phyloP scores from a whole-genome alignment of 1,284 basidiomycete genomes.

The Trametes pubescens region DNA sequence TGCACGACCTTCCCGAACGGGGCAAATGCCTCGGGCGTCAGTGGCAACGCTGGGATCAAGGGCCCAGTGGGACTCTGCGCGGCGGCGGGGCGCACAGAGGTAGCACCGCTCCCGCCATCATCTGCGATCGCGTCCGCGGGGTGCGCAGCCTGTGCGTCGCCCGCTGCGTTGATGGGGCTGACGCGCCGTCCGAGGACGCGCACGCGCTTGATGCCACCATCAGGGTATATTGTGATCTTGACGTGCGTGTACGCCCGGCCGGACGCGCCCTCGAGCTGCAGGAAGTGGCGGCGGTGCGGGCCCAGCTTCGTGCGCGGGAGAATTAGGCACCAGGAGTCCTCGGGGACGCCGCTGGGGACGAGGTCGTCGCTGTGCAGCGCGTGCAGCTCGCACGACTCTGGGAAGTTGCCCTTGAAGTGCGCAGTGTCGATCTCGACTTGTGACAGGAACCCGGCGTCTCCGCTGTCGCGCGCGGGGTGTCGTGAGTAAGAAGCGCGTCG shows the following conservation, averaged over 20 bases:
- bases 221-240: slow-evolving; percentile 90
- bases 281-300: slow-evolving; percentile 90
- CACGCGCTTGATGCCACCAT: slow-evolving; percentile 95
- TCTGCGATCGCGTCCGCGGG: slow-evolving; percentile 12
- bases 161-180: slow-evolving; percentile 17
- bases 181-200: slow-evolving; percentile 76
- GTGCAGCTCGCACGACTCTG: slow-evolving; percentile 87
- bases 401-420: slow-evolving; percentile 97
- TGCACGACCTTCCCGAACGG: slow-evolving; percentile 90
- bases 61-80: slow-evolving; percentile 31
- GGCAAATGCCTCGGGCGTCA: slow-evolving; percentile 85
- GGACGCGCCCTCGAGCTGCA: slow-evolving; percentile 76
- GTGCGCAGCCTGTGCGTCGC: slow-evolving; percentile 20
- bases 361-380: slow-evolving; percentile 60
- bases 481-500: slow-evolving; percentile 44
- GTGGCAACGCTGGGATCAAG: slow-evolving; percentile 71
- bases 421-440: slow-evolving; percentile 92
- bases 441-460: slow-evolving; percentile 66
- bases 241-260: slow-evolving; percentile 82
- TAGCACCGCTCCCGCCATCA: slow-evolving; percentile 21
- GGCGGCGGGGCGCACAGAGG: slow-evolving; percentile 10
- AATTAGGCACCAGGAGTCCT: slow-evolving; percentile 76
- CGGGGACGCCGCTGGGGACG: slow-evolving; percentile 50
- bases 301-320: slow-evolving; percentile 85
- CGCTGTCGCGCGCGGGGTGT: slow-evolving; percentile 43